Conservation (phyloP, 495 filamentous ascomycete genomes). For the Sordaria brevicollis region DNA sequence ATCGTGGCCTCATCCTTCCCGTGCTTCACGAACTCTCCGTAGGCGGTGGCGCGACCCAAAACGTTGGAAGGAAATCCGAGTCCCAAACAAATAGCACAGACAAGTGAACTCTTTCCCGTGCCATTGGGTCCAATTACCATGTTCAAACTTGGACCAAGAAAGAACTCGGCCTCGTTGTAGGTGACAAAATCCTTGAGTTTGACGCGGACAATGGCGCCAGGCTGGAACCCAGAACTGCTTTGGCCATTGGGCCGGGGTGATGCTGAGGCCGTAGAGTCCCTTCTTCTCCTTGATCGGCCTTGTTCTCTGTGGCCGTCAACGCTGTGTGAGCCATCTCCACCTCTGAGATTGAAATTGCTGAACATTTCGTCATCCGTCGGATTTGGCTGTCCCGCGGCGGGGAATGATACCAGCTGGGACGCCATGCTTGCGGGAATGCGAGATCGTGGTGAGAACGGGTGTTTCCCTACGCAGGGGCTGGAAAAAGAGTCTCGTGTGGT, state of each 20-base stretch:
- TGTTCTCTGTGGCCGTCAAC: neutral
- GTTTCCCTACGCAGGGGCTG: neutral
- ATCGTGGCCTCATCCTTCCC: conserved; percentile 66
- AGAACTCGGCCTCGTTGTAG: conserved; percentile 81
- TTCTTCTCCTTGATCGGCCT: neutral
- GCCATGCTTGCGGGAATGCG: neutral
- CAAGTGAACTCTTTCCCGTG: conserved; percentile 93
- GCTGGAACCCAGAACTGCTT: conserved; percentile 39
- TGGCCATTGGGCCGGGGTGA: conserved; percentile 1
- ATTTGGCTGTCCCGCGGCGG: neutral
- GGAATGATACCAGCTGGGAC: neutral
- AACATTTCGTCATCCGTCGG: neutral
- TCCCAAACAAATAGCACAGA: conserved; percentile 93
- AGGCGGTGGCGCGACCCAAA: conserved; percentile 76
- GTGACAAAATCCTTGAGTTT: conserved; percentile 90
- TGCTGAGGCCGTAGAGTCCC: neutral
- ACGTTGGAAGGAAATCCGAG: conserved; percentile 75
- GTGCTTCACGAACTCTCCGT: conserved; percentile 90
- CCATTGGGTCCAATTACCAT: conserved; percentile 99
- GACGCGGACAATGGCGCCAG: conserved; percentile 84
- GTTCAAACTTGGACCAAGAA: conserved; percentile 84
- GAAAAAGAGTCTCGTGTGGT: neutral
- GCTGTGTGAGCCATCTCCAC: neutral
- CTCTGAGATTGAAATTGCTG: neutral
- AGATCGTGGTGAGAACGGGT: neutral